phyloP scores from a whole-genome alignment of 305 asterid genomes.

The Euphrasia arctica region DNA sequence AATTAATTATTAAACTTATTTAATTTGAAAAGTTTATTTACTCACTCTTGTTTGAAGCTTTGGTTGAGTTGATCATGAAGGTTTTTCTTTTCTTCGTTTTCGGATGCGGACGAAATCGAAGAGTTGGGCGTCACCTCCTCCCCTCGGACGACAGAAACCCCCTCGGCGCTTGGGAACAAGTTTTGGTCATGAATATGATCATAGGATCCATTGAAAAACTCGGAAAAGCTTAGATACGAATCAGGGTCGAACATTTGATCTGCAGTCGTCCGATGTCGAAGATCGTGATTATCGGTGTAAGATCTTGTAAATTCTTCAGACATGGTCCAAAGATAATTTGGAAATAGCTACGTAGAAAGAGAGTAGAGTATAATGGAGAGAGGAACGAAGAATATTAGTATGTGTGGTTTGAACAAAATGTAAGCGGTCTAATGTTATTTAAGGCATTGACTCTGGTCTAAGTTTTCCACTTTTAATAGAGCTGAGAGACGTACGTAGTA shows the following conservation, averaged over 20 bases:
- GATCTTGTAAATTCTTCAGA: constrained; percentile 51
- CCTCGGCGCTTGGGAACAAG: constrained; percentile 32
- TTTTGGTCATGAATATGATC: constrained; percentile 1
- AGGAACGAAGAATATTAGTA: too few relatives aligned
- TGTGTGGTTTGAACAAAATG: too few relatives aligned
- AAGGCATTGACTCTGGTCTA: too few relatives aligned
- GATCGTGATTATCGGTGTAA: constrained; percentile 31
- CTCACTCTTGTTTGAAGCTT: constrained; percentile 28
- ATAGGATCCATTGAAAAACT: constrained; percentile 42
- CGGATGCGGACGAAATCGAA: constrained; percentile 48
- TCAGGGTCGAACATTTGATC: constrained; percentile 47
- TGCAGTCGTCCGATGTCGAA: constrained; percentile 13
- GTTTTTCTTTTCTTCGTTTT: constrained; percentile 25
- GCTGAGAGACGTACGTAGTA: too few relatives aligned
- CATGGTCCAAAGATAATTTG: constrained; percentile 33
- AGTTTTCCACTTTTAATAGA: too few relatives aligned
- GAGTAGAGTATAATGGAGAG: too few relatives aligned
- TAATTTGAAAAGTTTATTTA: background rate
- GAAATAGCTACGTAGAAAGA: too few relatives aligned
- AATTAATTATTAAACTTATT: too few relatives aligned
- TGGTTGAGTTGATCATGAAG: constrained; percentile 21
- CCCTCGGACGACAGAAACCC: constrained; percentile 35
- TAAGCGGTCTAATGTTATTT: too few relatives aligned
- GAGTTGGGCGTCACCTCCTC: constrained; percentile 54
- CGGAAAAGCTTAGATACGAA: constrained; percentile 36